These are phyloP conservation scores for Populus hybrid DNA, from an alignment of 441 rosid genomes.

Conservation along the genomic window DNA sequence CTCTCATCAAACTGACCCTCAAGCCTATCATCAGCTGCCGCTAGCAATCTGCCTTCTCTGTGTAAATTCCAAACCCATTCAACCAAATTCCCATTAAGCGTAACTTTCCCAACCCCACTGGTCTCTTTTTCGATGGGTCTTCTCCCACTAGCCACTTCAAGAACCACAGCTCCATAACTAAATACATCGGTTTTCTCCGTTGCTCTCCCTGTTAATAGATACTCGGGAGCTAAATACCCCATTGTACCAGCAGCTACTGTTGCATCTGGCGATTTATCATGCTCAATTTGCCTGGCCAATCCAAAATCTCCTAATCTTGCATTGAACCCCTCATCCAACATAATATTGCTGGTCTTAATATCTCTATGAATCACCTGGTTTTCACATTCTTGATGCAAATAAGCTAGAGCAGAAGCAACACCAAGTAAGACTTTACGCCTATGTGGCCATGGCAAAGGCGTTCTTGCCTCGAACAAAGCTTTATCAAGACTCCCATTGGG, in stretches of 20 bases:
- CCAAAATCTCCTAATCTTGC: no score
- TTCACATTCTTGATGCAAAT: no score
- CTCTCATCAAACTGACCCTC: constrained; percentile 51
- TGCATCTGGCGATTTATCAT: constrained; percentile 87
- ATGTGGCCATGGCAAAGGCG: constrained; percentile 67
- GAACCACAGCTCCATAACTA: constrained; percentile 91
- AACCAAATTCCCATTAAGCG: constrained; percentile 61
- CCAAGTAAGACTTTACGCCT: constrained; percentile 70
- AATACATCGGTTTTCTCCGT: constrained; percentile 85
- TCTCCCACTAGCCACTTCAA: constrained; percentile 83
- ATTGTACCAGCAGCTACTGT: constrained; percentile 97
- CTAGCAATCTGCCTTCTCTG: constrained; percentile 65
- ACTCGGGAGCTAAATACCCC: constrained; percentile 99
- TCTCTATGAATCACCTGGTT: no score
- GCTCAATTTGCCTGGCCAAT: constrained; percentile 58
- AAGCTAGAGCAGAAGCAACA: constrained; percentile 90
- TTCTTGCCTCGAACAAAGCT: constrained; percentile 74
- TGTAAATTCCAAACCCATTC: constrained; percentile 97
- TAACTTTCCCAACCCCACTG: constrained; percentile 31
- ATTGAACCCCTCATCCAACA: no score
- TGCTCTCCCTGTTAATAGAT: constrained; percentile 82
- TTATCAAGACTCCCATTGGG: constrained; percentile 92
- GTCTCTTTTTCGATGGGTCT: constrained; percentile 80
- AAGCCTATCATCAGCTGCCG: constrained; percentile 69
- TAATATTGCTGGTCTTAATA: no score